phyloP scores from a whole-genome alignment of 2,329 filamentous ascomycete species.

The Cladorrhinum sp. region DNA sequence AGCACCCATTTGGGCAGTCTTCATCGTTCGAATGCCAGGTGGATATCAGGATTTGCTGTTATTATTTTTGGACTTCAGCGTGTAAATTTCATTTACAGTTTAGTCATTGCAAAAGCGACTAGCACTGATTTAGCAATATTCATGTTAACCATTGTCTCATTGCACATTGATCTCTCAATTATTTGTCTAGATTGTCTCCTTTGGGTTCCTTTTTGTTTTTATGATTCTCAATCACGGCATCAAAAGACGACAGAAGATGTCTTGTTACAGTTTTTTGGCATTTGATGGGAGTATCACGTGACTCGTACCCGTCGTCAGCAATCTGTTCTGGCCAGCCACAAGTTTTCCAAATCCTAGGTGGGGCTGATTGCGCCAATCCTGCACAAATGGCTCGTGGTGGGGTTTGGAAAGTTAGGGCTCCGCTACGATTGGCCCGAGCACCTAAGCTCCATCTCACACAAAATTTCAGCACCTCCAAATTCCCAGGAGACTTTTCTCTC shows the following conservation, averaged over 20 bases:
- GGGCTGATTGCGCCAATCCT: neutral
- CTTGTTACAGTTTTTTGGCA: no score
- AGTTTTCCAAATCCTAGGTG: neutral
- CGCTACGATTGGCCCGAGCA: constrained; percentile 25
- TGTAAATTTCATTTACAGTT: neutral
- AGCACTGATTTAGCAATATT: neutral
- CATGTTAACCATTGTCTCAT: neutral
- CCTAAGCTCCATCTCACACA: constrained; percentile 26
- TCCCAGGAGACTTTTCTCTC: constrained; percentile 20
- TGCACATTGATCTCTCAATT: no score
- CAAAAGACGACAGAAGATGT: no score
- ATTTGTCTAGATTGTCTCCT: no score
- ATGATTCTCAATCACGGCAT: no score
- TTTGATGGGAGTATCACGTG: no score
- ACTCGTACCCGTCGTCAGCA: no score
- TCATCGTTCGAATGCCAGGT: neutral
- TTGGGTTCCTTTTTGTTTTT: no score
- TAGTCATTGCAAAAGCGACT: neutral
- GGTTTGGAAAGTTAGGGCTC: constrained; percentile 26
- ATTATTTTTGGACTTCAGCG: neutral
- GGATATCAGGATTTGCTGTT: neutral
- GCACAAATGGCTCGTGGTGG: neutral
- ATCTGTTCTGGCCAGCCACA: neutral
- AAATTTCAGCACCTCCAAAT: constrained; percentile 25
- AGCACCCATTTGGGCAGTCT: neutral